Base-by-base conservation (phyloP, 805 yeast genomes). In the Metschnikowia koreensis region DNA sequence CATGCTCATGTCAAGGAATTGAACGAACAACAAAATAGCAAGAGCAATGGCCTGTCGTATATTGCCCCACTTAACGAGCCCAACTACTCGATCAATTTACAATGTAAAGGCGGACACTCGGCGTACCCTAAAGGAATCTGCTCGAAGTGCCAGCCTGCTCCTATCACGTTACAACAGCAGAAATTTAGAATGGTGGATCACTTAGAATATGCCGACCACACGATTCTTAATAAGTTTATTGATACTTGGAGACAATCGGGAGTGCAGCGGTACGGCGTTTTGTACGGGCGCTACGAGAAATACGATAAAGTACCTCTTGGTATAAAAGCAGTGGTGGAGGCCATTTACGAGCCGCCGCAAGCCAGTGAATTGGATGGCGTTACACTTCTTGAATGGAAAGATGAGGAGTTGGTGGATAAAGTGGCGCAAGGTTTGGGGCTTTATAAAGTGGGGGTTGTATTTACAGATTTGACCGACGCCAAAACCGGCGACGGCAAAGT, bases 61-160 rank as follows among this genome's bases (percentile, higher is more conserved):
- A 87, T 91, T 48, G 80, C 93, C 1, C 97, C 97, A 3, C 69
- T 91, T 51, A 79, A 84, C 17, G 87, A 84, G 61, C 87, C 93
- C 1, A 73, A 82, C 61, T 94, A 79, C 65, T 69, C 73, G 48
- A 89, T 93, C 31, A 72, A 83, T 56, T 74, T 77, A 48, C 69
- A 77, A 12, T 93, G 98, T 66, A 78, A 76, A 0, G 77, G 82
- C 40, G 97, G 97, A 0, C 99, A 93, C 67, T 82, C 85, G 38
- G 93, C 97, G 7, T 94, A 97, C 90, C 98, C 99, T 1, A 79
- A 74, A 47, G 97, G 97, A 0, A 91, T 94, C 59, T 93, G 99
- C 64, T 88, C 97, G 13, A 89, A 91, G 68, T 93, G 99, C 70
- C 98, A 93, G 68, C 98, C 99, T 0, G 84, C 97, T 1, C 94